Conservation (phyloP, 2,329 filamentous ascomycete species). For the Penicillium sp. region DNA sequence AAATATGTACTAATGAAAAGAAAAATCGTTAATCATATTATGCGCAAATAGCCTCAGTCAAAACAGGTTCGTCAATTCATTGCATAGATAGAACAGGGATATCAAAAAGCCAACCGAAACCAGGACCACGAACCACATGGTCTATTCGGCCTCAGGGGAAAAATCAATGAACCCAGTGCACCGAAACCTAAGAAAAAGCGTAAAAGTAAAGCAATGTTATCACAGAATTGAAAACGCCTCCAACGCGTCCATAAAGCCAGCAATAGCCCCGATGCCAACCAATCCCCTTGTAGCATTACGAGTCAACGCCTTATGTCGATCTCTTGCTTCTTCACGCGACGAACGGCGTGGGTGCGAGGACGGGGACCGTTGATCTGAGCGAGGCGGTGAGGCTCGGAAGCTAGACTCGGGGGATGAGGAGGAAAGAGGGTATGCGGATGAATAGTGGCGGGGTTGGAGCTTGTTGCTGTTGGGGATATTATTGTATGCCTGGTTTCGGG, state of each 20-base stretch:
- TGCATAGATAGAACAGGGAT: neutral
- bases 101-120: neutral
- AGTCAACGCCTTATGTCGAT: constrained; percentile 29
- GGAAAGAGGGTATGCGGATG: constrained; percentile 18
- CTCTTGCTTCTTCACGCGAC: constrained; percentile 23
- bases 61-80: neutral
- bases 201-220: neutral
- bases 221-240: constrained; percentile 31
- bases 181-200: neutral
- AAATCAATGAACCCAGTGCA: neutral
- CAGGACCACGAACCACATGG: neutral
- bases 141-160: neutral
- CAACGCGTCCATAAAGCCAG: constrained; percentile 41
- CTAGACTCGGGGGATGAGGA: constrained; percentile 19
- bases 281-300: constrained; percentile 37
- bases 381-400: constrained; percentile 15
- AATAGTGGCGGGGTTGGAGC: constrained; percentile 14
- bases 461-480: neutral
- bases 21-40: neutral
- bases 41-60: neutral
- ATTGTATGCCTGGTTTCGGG: constrained; percentile 12
- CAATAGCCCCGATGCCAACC: constrained; percentile 37
- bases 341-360: constrained; percentile 9
- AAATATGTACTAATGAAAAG: neutral
- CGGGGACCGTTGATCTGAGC: constrained; percentile 18